These are phyloP conservation scores for Lactarius akahatsu DNA, from an alignment of 768 basidiomycete genomes.

Conservation along the genomic window DNA sequence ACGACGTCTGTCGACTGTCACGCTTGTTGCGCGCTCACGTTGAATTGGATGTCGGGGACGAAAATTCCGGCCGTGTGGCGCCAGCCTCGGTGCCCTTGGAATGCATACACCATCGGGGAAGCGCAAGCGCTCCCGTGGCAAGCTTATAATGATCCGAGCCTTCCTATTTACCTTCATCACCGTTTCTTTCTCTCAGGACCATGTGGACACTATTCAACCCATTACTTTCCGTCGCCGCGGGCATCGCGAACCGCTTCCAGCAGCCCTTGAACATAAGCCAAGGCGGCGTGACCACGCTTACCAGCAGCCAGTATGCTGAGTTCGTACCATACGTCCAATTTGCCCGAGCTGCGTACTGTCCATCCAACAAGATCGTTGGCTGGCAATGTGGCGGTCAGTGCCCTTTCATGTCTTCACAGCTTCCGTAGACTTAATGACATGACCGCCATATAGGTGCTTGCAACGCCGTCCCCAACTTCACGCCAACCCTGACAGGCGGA, in stretches of 20 bases:
- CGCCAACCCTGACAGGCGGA: constrained; percentile 46
- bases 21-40: not conserved
- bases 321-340: constrained; percentile 51
- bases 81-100: not conserved
- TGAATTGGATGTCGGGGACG: not conserved
- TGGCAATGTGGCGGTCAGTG: constrained; percentile 49
- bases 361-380: constrained; percentile 37
- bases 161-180: not conserved
- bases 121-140: not conserved
- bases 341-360: constrained; percentile 56
- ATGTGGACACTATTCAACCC: constrained; percentile 14
- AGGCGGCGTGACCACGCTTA: constrained; percentile 30
- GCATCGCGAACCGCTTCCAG: constrained; percentile 1
- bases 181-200: not conserved
- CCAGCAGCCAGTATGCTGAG: constrained; percentile 37
- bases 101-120: not conserved
- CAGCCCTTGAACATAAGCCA: constrained; percentile 1
- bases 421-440: not conserved
- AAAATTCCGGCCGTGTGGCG: not conserved
- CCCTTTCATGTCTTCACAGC: not conserved
- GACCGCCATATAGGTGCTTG: constrained; percentile 40
- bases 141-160: not conserved
- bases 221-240: constrained; percentile 13
- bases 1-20: not conserved
- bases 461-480: constrained; percentile 41